Evolutionary conservation across 176 grass and related monocot species (phyloP).

Genomic region (Thalia dealbata): DNA sequence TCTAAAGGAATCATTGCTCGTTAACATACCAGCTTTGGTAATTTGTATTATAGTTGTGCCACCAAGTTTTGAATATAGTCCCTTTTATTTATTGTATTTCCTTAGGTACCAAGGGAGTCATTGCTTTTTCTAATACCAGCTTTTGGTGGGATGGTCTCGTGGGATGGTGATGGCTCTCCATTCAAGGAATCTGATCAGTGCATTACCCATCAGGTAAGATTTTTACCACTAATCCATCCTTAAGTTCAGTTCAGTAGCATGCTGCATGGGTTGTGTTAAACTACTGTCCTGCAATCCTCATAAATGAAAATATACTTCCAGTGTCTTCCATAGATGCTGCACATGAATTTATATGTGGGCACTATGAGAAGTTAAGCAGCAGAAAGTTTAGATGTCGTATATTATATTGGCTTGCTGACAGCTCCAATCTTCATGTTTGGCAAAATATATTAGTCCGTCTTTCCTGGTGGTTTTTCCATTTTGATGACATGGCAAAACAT

Average conservation of each 20-base stretch:
- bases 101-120: slow-evolving; percentile 89
- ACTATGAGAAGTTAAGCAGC: too few relatives aligned
- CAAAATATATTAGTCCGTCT: background rate
- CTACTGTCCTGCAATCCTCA: too few relatives aligned
- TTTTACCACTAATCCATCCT: background rate
- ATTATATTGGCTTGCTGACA: background rate
- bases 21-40: too few relatives aligned
- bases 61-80: too few relatives aligned
- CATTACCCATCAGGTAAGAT: slow-evolving; percentile 76
- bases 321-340: too few relatives aligned
- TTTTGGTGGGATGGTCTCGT: slow-evolving; percentile 89
- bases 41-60: too few relatives aligned
- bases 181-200: slow-evolving; percentile 60
- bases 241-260: background rate
- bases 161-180: slow-evolving; percentile 85
- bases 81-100: slow-evolving; percentile 1
- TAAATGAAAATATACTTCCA: too few relatives aligned
- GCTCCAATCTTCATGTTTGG: background rate
- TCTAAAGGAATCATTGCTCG: too few relatives aligned
- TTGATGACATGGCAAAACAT: background rate
- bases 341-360: too few relatives aligned
- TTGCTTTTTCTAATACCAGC: slow-evolving; percentile 82
- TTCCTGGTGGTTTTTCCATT: background rate
- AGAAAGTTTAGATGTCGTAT: too few relatives aligned
- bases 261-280: background rate